These are phyloP conservation scores for Prunus davidiana DNA, from an alignment of 306 rosid species.

Conservation along the genomic window DNA sequence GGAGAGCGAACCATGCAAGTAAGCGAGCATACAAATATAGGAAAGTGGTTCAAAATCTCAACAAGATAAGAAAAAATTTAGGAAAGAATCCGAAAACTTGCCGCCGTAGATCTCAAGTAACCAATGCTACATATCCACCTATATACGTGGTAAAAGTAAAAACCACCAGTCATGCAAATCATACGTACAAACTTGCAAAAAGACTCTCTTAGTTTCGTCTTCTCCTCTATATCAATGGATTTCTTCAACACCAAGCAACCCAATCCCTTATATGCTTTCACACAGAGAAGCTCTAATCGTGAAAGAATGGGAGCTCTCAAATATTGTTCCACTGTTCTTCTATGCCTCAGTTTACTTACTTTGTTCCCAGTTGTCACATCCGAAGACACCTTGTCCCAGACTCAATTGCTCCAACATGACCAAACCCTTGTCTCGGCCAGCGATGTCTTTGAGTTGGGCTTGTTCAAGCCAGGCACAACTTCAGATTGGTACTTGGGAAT, in stretches of 20 bases:
- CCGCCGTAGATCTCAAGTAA: no score
- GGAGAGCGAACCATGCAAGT: no score
- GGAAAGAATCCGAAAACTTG: no score
- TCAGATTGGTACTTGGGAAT: constrained; percentile 59
- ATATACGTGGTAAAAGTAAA: no score
- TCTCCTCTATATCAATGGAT: no score
- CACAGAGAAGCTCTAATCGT: background rate
- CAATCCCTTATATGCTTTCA: no score
- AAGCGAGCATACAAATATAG: background rate
- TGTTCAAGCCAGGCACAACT: constrained; percentile 22
- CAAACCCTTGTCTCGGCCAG: constrained; percentile 50
- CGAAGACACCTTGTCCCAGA: constrained; percentile 39
- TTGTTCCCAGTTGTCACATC: constrained; percentile 26
- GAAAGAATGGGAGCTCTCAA: constrained; percentile 34
- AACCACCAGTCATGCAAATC: no score
- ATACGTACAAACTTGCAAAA: no score
- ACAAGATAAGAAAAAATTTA: background rate
- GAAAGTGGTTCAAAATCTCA: background rate
- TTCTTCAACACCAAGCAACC: no score
- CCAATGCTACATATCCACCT: no score
- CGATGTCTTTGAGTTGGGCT: constrained; percentile 49
- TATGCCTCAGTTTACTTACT: constrained; percentile 11
- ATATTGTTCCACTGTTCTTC: constrained; percentile 17
- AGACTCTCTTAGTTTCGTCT: no score
- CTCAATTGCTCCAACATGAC: constrained; percentile 34